Evolutionary conservation across 257 asterid species (phyloP).

Genomic region (Thymus mandschuricus): DNA sequence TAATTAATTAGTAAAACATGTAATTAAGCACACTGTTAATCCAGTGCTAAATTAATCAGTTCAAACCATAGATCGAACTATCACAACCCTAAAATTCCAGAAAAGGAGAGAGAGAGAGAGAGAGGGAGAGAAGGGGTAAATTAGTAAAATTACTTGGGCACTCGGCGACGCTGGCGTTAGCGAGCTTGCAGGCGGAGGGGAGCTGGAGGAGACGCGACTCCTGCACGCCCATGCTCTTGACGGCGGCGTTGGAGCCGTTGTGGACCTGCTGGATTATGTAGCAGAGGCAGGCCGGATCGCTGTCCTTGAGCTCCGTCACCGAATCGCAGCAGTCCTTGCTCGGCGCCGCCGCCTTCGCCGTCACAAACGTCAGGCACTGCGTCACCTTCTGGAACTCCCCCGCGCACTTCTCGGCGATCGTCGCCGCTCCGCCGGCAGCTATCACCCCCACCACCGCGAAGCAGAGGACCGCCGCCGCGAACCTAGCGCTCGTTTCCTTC

Average conservation of each 20-base stretch:
- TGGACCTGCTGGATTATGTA: constrained; percentile 78
- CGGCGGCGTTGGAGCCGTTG: constrained; percentile 55
- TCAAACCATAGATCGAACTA: neutral
- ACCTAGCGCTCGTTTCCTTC: neutral
- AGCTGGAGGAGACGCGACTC: constrained; percentile 76
- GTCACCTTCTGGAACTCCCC: constrained; percentile 59
- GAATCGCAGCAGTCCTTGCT: constrained; percentile 73
- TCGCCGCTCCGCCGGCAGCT: constrained; percentile 13
- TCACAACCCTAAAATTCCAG: neutral
- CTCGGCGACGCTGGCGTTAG: constrained; percentile 56
- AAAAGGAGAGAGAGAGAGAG: neutral
- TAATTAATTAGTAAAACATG: no score
- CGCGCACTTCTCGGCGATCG: constrained; percentile 40
- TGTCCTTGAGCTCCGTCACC: constrained; percentile 50
- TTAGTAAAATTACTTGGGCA: constrained; percentile 58
- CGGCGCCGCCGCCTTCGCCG: constrained; percentile 65
- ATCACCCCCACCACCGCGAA: constrained; percentile 3
- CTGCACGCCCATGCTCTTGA: constrained; percentile 74
- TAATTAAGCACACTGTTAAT: no score
- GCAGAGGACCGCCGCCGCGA: neutral
- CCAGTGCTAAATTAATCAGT: neutral
- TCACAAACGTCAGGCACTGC: constrained; percentile 65
- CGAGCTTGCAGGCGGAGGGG: constrained; percentile 70
- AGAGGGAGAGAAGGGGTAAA: neutral
- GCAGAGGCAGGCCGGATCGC: constrained; percentile 74